Conservation (phyloP, 2,329 filamentous ascomycete species). For the Graphilbum sp. region DNA sequence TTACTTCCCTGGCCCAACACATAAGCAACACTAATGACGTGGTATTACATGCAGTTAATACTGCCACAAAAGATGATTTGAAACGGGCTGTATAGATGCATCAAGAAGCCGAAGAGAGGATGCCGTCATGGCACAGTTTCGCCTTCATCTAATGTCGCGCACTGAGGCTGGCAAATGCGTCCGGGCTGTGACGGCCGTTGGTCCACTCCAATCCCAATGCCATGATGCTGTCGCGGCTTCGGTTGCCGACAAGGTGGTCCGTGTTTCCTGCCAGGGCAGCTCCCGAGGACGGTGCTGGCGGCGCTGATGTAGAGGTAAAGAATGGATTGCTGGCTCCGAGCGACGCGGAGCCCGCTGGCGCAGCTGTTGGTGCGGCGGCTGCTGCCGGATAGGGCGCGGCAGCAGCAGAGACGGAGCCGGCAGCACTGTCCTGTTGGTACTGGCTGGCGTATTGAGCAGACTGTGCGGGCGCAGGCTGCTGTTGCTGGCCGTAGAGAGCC, state of each 20-base stretch:
- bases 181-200: constrained; percentile 60
- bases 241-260: constrained; percentile 19
- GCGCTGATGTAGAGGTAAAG: constrained; percentile 12
- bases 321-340: constrained; percentile 34
- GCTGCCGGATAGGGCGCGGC: constrained; percentile 13
- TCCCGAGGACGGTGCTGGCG: constrained; percentile 5
- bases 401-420: constrained; percentile 8
- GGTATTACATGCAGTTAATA: no score
- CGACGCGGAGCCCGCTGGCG: constrained; percentile 2
- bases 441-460: constrained; percentile 8
- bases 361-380: constrained; percentile 10
- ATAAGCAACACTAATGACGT: no score
- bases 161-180: constrained; percentile 64
- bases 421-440: constrained; percentile 5
- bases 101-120: no score
- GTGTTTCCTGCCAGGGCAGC: constrained; percentile 6
- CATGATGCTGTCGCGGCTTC: constrained; percentile 58
- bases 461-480: constrained; percentile 26
- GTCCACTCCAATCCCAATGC: constrained; percentile 48
- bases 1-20: no score
- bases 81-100: no score
- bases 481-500: constrained; percentile 53
- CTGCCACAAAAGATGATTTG: no score
- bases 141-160: constrained; percentile 29
- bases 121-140: not conserved